phyloP scores from a whole-genome alignment of 2,329 filamentous ascomycete species.

The Pestalotiopsis sp. region DNA sequence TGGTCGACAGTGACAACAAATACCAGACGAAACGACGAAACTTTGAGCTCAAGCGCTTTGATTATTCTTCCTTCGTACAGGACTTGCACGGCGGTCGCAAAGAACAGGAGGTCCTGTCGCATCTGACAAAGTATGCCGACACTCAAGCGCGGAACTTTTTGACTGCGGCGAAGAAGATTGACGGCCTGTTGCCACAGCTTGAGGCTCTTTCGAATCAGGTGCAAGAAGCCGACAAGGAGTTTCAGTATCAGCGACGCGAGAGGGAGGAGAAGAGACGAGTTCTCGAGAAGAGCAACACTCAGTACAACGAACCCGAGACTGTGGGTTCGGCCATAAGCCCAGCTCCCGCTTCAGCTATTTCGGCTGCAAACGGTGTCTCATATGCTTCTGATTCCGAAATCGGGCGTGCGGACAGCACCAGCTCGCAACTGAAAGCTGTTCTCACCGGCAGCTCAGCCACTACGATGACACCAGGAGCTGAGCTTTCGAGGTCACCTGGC shows the following conservation, averaged over 20 bases:
- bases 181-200: conserved; percentile 83
- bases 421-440: conserved; percentile 64
- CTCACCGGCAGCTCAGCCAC: conserved; percentile 46
- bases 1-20: conserved; percentile 91
- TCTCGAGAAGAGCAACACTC: conserved; percentile 83
- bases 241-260: conserved; percentile 92
- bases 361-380: conserved; percentile 46
- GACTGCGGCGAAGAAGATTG: conserved; percentile 82
- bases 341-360: conserved; percentile 32
- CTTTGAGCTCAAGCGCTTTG: conserved; percentile 96
- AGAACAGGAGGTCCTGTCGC: conserved; percentile 93
- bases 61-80: conserved; percentile 99
- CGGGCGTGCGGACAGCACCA: conserved; percentile 73
- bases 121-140: conserved; percentile 92
- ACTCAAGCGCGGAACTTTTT: conserved; percentile 85
- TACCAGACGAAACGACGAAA: conserved; percentile 92
- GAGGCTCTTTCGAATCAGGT: conserved; percentile 89
- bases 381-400: conserved; percentile 70
- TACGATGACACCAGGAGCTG: conserved; percentile 34
- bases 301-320: conserved; percentile 71
- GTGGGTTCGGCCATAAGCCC: conserved; percentile 42
- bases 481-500: conserved; percentile 61
- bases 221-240: conserved; percentile 93
- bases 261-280: conserved; percentile 90
- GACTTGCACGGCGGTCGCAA: conserved; percentile 99